phyloP scores from a whole-genome alignment of 139 green algal genomes.

The Coelastrella sp. region DNA sequence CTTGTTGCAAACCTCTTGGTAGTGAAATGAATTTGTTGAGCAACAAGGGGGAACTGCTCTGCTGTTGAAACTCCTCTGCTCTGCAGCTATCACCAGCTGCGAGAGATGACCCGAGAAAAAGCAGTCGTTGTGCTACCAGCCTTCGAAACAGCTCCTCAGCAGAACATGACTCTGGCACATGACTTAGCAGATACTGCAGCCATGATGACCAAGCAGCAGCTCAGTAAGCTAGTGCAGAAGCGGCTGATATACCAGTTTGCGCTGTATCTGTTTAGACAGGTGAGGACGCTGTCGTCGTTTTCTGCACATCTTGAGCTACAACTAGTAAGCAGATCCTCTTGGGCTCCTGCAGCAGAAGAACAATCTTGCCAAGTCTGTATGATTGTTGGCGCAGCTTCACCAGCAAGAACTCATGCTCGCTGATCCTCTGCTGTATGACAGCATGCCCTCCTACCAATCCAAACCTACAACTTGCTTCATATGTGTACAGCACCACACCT shows the following conservation, averaged over 20 bases:
- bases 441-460: no score
- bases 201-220: constrained; percentile 44
- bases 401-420: no score
- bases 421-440: no score
- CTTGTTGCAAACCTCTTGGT: no score
- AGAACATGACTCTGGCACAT: constrained; percentile 45
- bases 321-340: no score
- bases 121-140: constrained; percentile 62
- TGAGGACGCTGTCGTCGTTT: constrained; percentile 11
- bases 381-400: no score
- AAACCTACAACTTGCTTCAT: no score
- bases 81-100: constrained; percentile 44
- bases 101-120: constrained; percentile 7
- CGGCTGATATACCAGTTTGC: constrained; percentile 51
- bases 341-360: no score
- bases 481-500: background rate
- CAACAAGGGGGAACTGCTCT: background rate
- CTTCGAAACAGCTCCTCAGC: constrained; percentile 61
- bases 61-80: background rate
- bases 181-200: constrained; percentile 44
- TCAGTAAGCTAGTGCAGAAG: constrained; percentile 37
- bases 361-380: no score
- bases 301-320: no score
- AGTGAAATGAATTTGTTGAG: background rate
- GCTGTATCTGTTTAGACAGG: constrained; percentile 49